These are phyloP conservation scores for Scedosporium boydii DNA, from an alignment of 2,329 filamentous ascomycete genomes.

Conservation along the genomic window DNA sequence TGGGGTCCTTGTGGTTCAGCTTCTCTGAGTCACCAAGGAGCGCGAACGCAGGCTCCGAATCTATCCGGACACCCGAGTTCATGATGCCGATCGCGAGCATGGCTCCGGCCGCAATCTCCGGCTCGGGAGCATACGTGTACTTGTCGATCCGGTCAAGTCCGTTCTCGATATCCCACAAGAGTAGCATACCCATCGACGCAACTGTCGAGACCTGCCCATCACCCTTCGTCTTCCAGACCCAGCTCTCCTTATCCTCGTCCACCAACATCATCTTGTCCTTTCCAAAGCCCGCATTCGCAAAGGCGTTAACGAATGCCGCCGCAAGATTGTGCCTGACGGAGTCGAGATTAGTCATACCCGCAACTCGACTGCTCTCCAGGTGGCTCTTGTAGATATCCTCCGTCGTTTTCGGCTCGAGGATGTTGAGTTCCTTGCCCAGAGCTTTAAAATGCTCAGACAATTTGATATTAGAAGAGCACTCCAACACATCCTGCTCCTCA, in stretches of 20 bases:
- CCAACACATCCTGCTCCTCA: constrained; percentile 65
- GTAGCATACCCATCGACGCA: constrained; percentile 81
- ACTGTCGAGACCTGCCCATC: constrained; percentile 96
- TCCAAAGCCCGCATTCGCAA: constrained; percentile 91
- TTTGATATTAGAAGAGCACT: constrained; percentile 80
- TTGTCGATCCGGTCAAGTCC: constrained; percentile 91
- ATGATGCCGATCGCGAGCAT: constrained; percentile 91
- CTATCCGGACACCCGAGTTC: constrained; percentile 82
- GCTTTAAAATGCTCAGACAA: constrained; percentile 89
- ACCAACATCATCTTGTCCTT: constrained; percentile 98
- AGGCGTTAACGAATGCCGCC: constrained; percentile 92
- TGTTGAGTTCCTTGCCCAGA: constrained; percentile 90
- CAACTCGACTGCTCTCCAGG: constrained; percentile 87
- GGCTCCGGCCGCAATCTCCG: constrained; percentile 75
- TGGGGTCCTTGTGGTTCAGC: constrained; percentile 66
- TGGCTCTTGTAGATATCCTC: constrained; percentile 99
- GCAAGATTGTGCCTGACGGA: constrained; percentile 93
- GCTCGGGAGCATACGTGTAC: constrained; percentile 70
- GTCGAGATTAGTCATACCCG: constrained; percentile 87
- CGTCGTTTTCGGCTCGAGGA: constrained; percentile 89
- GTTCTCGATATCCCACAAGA: constrained; percentile 88
- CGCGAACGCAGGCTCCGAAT: constrained; percentile 83
- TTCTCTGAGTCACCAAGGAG: constrained; percentile 74
- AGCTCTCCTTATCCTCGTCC: constrained; percentile 78
- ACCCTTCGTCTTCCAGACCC: constrained; percentile 99